A percentile compares a stretch with the other conserved stretches of the same genome.
Evolutionary conservation across 2,329 filamentous ascomycete species (phyloP).

Genomic region (Cercospora nicotianae): DNA sequence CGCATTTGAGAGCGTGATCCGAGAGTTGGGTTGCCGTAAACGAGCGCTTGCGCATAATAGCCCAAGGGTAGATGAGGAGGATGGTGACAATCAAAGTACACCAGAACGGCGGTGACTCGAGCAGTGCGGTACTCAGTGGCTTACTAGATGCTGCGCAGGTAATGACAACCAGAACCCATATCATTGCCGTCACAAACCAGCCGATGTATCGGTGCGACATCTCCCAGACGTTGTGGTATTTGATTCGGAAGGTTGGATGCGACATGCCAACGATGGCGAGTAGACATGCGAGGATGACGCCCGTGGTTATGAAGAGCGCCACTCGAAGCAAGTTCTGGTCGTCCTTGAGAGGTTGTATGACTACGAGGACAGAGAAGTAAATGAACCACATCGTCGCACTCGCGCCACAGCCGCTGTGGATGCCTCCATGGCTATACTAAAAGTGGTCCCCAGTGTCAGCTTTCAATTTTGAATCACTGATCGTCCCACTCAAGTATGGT

Average conservation of each 20-base stretch:
- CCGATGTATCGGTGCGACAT: conserved; percentile 69
- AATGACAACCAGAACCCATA: conserved; percentile 63
- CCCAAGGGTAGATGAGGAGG: conserved; percentile 71
- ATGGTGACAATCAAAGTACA: conserved; percentile 65
- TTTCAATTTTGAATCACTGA: conserved; percentile 32
- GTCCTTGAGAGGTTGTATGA: conserved; percentile 24
- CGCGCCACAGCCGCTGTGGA: conserved; percentile 42
- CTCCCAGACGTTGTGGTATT: conserved; percentile 69
- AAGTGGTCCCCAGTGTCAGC: conserved; percentile 35
- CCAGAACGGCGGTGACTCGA: conserved; percentile 62
- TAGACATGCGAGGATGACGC: conserved; percentile 54
- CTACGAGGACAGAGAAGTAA: conserved; percentile 40
- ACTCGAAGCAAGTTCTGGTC: not conserved
- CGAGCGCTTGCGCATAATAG: conserved; percentile 65
- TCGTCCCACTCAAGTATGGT: conserved; percentile 14
- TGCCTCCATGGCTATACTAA: conserved; percentile 42
- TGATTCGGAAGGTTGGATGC: conserved; percentile 62
- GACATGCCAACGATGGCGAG: conserved; percentile 64
- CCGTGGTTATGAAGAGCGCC: not conserved
- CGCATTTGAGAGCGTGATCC: conserved; percentile 68
- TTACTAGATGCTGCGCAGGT: conserved; percentile 36
- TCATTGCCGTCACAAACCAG: conserved; percentile 65
- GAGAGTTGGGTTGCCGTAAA: conserved; percentile 69
- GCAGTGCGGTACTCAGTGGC: conserved; percentile 43
- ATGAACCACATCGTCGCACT: conserved; percentile 47